Evolutionary conservation across 352 stramenopile genomes (phyloP), one percentile per base, ranked within the genome.

Genomic region (Aphanomyces euteiches): DNA sequence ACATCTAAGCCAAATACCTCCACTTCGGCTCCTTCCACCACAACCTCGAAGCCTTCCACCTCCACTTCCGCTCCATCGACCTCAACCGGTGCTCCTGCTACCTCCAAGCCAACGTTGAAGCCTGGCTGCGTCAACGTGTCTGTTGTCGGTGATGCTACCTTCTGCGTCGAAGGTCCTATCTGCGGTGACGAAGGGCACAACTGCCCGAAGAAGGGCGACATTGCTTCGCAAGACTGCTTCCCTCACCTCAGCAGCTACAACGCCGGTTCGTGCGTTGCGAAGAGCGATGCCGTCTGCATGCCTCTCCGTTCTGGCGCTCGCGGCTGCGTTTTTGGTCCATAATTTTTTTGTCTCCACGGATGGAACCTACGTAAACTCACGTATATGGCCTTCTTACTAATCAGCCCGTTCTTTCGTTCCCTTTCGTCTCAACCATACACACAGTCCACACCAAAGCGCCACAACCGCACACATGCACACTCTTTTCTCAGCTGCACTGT

Each of bases 61-160:
- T 37, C 10, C 7, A 19, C 50, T 19, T 2, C 50, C 15, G 15
- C 50, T 12, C n/a, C 45, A 19, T 53, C 13, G 10, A 1, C 21
- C 21, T 28, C 60, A 5, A 67, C 60, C 13, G 37, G 39, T 13
- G 28, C 47, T 17, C 21, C 38, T n/a, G 3, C 41, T 13, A 58
- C 37, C 15, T 19, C 57, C 8, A 66, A 15, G n/a, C 39, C 60
- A n/a, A 67, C 60, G 2, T 38, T 45, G 43, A 67, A 39, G 34
- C 19, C 63, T 5, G 50, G 15, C n/a, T 87, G 80, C 66, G 72
- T 66, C 4, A 56, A 38, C n/a, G 72, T 87, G 37, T 77, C 56
- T 12, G 72, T 87, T 56, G 59, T 67, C 37, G 77, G 72, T 1
- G 77, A 83, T 41, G 74, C 77, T n/a, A 83, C 77, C 7, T 87